Conservation (phyloP, 495 filamentous ascomycete genomes). For the Talaromyces wortmannii region DNA sequence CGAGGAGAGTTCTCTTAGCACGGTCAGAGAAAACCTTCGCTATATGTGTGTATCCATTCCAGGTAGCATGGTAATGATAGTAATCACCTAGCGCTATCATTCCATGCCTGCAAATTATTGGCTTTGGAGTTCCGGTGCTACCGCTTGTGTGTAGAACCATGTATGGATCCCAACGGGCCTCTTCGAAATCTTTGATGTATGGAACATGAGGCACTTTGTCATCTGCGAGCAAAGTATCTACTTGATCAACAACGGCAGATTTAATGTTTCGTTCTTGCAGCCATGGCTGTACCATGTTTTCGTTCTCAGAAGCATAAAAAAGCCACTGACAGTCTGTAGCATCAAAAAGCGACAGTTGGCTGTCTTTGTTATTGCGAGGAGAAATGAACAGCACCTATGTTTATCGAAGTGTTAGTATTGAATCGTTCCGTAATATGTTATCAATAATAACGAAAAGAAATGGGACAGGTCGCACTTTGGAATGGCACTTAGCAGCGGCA, state of each 20-base stretch:
- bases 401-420: conserved; percentile 1
- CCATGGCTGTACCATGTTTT: conserved; percentile 12
- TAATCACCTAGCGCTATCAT: neutral
- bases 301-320: conserved; percentile 9
- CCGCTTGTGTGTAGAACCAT: conserved; percentile 37
- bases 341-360: conserved; percentile 27
- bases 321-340: conserved; percentile 24
- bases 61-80: neutral
- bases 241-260: conserved; percentile 12
- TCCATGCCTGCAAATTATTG: conserved; percentile 23
- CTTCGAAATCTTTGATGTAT: conserved; percentile 21
- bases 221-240: conserved; percentile 5
- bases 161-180: conserved; percentile 19
- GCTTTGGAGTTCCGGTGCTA: conserved; percentile 38
- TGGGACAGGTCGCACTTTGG: neutral
- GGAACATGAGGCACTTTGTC: conserved; percentile 7
- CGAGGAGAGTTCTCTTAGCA: neutral
- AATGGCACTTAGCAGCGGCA: conserved; percentile 23
- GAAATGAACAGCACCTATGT: conserved; percentile 24
- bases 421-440: conserved; percentile 10
- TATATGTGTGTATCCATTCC: neutral
- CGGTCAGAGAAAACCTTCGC: neutral
- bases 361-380: conserved; percentile 29
- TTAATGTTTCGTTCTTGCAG: conserved; percentile 7
- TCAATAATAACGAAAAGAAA: too few relatives aligned